Evolutionary conservation across 495 filamentous ascomycete species (phyloP), one percentile per base, ranked within the genome.

Genomic region (Talaromyces ruber): DNA sequence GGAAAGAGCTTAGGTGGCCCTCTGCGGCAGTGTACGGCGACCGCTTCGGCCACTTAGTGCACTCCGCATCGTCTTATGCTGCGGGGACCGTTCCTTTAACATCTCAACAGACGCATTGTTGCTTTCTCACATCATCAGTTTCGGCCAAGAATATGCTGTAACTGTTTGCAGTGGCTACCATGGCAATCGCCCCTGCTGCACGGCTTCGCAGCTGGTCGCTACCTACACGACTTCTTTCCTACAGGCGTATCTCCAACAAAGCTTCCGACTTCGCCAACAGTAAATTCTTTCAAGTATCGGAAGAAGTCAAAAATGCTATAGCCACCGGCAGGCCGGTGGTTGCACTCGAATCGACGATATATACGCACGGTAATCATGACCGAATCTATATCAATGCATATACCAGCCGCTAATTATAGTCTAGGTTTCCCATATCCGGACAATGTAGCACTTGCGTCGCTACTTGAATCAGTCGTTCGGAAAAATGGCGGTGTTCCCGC

Each of bases 281-380:
- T 68, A 79, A 75, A 55, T 84, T 90, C 66, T 80, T 96, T 60
- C 78, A 79, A 57, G 75, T 98, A 61, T 96, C 92, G 6, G 85
- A 90, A 63, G 93, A 98, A 70, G 86, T 98, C 14, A 80, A 77
- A 45, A 84, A 88, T 66, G 94, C 93, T 55, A 63, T 97, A 25
- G 75, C 82, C 18, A 79, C 82, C 21, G 84, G 86, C 53, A 83
- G 82, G 50, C 93, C 94, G 2, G 86, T 98, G 7, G 93, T 98
- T 12, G 93, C 94, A 32, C 81, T 98, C 9, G 94, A 98, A 72
- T 88, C 90, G 2, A 96, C 94, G 2, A 97, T 98, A 45, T 88
- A 90, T 64, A 91, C 88, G 16, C 88, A 91, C 72, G 86, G 87
- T 89, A 75, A 32, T 65, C 58, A n/a, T 58, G 25, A 26, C 2